Percentiles rank a stretch among this genome's conserved stretches.
These are phyloP conservation scores for Wickerhamiella sergipiensis DNA, from an alignment of 805 yeast genomes.

Conservation along the genomic window DNA sequence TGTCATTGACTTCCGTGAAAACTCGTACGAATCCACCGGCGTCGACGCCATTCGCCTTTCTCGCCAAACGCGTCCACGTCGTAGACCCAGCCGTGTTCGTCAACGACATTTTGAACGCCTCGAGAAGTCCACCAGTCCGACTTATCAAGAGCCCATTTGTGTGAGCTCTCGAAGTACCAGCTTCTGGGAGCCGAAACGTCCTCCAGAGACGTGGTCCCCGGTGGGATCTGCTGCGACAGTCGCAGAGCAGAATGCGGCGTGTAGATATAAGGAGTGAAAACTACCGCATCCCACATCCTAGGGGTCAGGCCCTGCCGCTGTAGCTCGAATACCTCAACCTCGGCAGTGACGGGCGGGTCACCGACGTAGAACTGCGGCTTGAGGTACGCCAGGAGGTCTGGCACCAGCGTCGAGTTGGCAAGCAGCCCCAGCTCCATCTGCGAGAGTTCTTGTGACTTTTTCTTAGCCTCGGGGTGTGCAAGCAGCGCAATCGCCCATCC, in stretches of 20 bases:
- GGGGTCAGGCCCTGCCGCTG: constrained; percentile 51
- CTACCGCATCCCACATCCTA: constrained; percentile 46
- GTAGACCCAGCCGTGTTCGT: constrained; percentile 27
- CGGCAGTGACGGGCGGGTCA: constrained; percentile 49
- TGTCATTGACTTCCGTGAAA: constrained; percentile 2
- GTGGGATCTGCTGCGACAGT: constrained; percentile 42
- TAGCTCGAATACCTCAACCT: constrained; percentile 69
- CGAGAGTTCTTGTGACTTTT: constrained; percentile 19
- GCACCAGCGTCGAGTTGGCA: constrained; percentile 21
- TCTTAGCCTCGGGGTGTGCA: constrained; percentile 46
- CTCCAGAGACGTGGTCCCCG: constrained; percentile 41
- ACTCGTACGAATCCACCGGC: constrained; percentile 27
- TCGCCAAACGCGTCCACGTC: constrained; percentile 20
- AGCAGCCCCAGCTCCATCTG: constrained; percentile 11
- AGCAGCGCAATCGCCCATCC: constrained; percentile 44
- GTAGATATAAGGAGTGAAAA: constrained; percentile 44
- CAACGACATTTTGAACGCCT: constrained; percentile 22
- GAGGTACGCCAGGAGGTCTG: constrained; percentile 24
- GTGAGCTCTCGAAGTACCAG: constrained; percentile 55
- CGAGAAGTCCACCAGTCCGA: constrained; percentile 38
- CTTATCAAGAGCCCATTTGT: constrained; percentile 53
- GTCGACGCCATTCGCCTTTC: constrained; percentile 28
- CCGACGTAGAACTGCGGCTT: constrained; percentile 41
- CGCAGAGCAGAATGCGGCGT: constrained; percentile 35
- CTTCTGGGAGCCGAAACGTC: constrained; percentile 54